Evolutionary conservation across 805 yeast genomes (phyloP).

Genomic region (Metschnikowia kunwiensis): DNA sequence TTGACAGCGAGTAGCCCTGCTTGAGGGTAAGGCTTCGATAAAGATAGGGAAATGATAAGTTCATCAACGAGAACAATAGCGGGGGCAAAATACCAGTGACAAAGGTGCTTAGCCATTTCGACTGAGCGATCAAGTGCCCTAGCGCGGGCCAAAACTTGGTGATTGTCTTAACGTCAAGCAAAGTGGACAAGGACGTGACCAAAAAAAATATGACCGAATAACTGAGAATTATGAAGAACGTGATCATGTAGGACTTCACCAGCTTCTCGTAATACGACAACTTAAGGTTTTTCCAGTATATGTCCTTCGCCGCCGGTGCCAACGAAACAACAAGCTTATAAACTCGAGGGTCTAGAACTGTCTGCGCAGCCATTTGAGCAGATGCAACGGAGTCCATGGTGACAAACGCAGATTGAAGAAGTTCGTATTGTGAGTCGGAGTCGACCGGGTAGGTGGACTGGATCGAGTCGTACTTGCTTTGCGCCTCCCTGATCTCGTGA

Average conservation of each 20-base stretch:
- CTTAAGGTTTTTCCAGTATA: constrained; percentile 45
- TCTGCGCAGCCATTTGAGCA: constrained; percentile 49
- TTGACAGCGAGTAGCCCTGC: constrained; percentile 55
- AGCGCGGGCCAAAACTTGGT: constrained; percentile 57
- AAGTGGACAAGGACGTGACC: constrained; percentile 54
- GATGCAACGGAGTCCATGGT: constrained; percentile 49
- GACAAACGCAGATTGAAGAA: constrained; percentile 45
- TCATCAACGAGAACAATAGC: constrained; percentile 53
- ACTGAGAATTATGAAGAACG: constrained; percentile 44
- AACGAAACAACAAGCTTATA: constrained; percentile 40
- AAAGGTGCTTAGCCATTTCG: constrained; percentile 50
- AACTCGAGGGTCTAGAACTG: constrained; percentile 44
- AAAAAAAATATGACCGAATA: constrained; percentile 53
- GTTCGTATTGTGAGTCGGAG: constrained; percentile 32
- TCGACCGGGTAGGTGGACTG: constrained; percentile 26
- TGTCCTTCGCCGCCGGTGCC: constrained; percentile 49
- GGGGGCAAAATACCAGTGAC: constrained; percentile 65
- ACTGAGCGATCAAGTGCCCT: constrained; percentile 49
- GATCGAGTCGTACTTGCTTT: constrained; percentile 28
- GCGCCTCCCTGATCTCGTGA: constrained; percentile 34
- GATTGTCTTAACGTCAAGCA: constrained; percentile 54
- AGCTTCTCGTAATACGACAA: constrained; percentile 39
- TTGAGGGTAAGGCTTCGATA: constrained; percentile 47
- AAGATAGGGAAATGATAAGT: constrained; percentile 52
- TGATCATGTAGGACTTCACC: constrained; percentile 38